Evolutionary conservation across 1,284 basidiomycete species (phyloP).

Genomic region (Sphaerobolus stellatus): DNA sequence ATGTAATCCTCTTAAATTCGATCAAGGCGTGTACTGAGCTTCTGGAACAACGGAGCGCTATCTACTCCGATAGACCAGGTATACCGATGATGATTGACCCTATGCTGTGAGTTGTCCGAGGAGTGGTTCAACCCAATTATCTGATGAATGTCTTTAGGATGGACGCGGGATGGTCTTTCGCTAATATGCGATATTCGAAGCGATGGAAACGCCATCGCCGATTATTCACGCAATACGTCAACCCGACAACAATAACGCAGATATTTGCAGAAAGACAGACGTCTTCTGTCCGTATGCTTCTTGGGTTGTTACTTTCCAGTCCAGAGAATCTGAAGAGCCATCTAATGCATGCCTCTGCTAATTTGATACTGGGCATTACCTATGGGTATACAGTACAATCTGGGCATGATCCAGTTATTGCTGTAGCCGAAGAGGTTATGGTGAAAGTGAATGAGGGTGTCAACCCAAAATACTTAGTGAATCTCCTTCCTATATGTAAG

Average conservation of each 20-base stretch:
- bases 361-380: not conserved
- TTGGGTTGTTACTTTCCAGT: not conserved
- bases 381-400: not conserved
- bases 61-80: conserved; percentile 1
- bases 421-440: not conserved
- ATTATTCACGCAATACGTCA: conserved; percentile 20
- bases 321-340: not conserved
- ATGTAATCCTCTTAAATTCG: not conserved
- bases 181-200: conserved; percentile 21
- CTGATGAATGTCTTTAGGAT: conserved; percentile 14
- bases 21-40: not conserved
- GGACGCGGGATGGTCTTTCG: conserved; percentile 23
- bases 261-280: not conserved
- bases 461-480: not conserved
- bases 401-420: not conserved
- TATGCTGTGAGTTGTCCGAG: not conserved
- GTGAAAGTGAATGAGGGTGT: not conserved
- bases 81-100: conserved; percentile 3
- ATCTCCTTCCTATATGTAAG: not conserved
- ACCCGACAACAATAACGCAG: not conserved
- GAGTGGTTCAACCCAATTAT: not conserved
- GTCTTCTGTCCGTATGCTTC: not conserved
- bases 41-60: not conserved
- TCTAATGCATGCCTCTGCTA: not conserved
- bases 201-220: conserved; percentile 23